Conservation (phyloP, 495 filamentous ascomycete genomes). For the Podospora pseudoanserina region DNA sequence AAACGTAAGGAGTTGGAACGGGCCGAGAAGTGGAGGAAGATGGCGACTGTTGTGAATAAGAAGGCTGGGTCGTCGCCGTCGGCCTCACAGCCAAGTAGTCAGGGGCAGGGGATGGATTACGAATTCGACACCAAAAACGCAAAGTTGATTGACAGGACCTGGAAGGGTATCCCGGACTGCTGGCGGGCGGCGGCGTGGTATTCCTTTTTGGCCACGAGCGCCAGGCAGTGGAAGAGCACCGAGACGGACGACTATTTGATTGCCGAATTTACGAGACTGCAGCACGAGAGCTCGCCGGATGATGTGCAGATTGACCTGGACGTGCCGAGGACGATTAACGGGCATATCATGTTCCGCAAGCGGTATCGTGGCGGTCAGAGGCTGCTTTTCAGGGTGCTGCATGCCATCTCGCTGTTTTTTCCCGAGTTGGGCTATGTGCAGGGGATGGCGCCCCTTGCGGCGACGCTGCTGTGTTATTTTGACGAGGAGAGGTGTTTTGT, state of each 20-base stretch:
- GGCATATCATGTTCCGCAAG: conserved; percentile 95
- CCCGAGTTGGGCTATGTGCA: conserved; percentile 94
- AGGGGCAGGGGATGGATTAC: conserved; percentile 81
- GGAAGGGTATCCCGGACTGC: conserved; percentile 97
- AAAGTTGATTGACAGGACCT: conserved; percentile 85
- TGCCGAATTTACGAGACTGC: conserved; percentile 62
- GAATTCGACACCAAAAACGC: conserved; percentile 80
- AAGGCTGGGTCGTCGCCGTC: conserved; percentile 2
- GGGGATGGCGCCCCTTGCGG: conserved; percentile 92
- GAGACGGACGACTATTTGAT: conserved; percentile 70
- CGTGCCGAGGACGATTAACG: conserved; percentile 90
- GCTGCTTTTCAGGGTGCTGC: conserved; percentile 87
- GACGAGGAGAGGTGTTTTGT: conserved; percentile 93
- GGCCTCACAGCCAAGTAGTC: conserved; percentile 16
- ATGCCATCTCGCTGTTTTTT: conserved; percentile 83
- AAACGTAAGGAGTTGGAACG: conserved; percentile 79
- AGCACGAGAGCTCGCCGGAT: conserved; percentile 72
- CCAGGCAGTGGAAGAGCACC: conserved; percentile 57
- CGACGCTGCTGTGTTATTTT: conserved; percentile 92
- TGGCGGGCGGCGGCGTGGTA: conserved; percentile 95
- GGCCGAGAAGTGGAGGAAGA: conserved; percentile 94
- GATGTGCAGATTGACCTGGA: conserved; percentile 98
- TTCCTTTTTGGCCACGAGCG: conserved; percentile 82
- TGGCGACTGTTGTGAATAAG: conserved; percentile 69
- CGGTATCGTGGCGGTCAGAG: conserved; percentile 90